A percentile compares a stretch with the other conserved stretches of the same genome.
These are phyloP conservation scores for Xerocomus minutiporus DNA, from an alignment of 1,284 basidiomycete genomes.

Conservation along the genomic window DNA sequence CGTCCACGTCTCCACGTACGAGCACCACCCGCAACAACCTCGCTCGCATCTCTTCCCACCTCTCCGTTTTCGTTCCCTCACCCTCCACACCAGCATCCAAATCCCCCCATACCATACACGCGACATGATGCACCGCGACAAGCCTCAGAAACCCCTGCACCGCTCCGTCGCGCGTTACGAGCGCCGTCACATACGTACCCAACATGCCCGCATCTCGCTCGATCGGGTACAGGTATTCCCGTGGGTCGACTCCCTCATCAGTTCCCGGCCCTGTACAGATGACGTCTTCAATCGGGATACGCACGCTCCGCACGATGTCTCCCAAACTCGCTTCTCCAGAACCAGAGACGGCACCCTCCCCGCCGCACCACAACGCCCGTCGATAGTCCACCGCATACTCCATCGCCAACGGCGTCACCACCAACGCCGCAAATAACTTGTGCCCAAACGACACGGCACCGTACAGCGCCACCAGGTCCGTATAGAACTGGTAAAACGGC, in stretches of 20 bases:
- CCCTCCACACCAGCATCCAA: constrained; percentile 21
- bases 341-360: constrained; percentile 47
- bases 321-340: constrained; percentile 10
- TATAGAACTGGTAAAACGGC: constrained; percentile 94
- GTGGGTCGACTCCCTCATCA: constrained; percentile 31
- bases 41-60: constrained; percentile 23
- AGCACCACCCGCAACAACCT: constrained; percentile 53
- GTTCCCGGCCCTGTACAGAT: constrained; percentile 12
- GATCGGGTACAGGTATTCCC: constrained; percentile 66
- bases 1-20: constrained; percentile 43
- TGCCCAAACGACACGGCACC: constrained; percentile 89
- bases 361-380: constrained; percentile 74
- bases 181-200: constrained; percentile 53
- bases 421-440: constrained; percentile 66
- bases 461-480: constrained; percentile 86
- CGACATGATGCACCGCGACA: constrained; percentile 78
- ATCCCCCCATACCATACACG: constrained; percentile 72
- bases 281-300: constrained; percentile 39
- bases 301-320: constrained; percentile 53
- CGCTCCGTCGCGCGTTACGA: constrained; percentile 28
- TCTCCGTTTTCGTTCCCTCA: neutral
- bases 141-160: constrained; percentile 60
- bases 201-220: constrained; percentile 69
- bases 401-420: constrained; percentile 74
- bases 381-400: constrained; percentile 82